Base-by-base conservation (phyloP, 164 flowering plant species). In the Liquidambar formosana region DNA sequence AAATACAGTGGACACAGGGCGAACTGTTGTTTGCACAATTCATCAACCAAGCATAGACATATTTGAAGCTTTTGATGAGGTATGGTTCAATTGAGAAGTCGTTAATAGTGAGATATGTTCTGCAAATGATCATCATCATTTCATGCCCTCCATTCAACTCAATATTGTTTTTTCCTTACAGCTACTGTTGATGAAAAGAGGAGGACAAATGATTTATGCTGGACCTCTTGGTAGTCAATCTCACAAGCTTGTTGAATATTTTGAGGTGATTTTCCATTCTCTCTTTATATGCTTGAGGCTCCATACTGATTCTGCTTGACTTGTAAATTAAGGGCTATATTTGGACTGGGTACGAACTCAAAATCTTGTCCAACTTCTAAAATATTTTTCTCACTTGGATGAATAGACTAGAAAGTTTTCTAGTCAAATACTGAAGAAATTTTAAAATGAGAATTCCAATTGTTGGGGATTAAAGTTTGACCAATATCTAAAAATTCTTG, bases 141-240 rank as follows among this genome's bases (percentile, higher is more conserved):
- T n/a, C n/a, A n/a, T n/a, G n/a, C n/a, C n/a, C n/a, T n/a, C n/a
- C n/a, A n/a, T n/a, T n/a, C n/a, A 68, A 10, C 2, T 15, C 26
- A 1, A 22, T 23, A 13, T 43, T 8, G 2, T 22, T 69, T 44
- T 49, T 61, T 12, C n/a, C 15, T 59, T 71, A 52, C 85, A 92
- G 95, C 81, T 90, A 18, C 73, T 92, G 12, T 67, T 92, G 83
- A 86, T 92, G 97, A 92, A 92, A 73, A 85, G 90, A 83, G 95
- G 97, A 54, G 97, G 95, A 43, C 93, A 85, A 76, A 88, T 87
- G 45, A 88, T 84, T 52, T 89, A 92, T 78, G 80, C 81, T 27
- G 97, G 97, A 68, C 72, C 88, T 27, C 88, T 92, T 16, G 95
- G 95, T 70, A 83, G 23, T 21, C 74, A 80, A 19, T 88, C 95